A percentile compares a stretch with the other conserved stretches of the same genome.
phyloP scores from a whole-genome alignment of 176 grass and related monocot genomes.

The Bothriochloa decipiens region DNA sequence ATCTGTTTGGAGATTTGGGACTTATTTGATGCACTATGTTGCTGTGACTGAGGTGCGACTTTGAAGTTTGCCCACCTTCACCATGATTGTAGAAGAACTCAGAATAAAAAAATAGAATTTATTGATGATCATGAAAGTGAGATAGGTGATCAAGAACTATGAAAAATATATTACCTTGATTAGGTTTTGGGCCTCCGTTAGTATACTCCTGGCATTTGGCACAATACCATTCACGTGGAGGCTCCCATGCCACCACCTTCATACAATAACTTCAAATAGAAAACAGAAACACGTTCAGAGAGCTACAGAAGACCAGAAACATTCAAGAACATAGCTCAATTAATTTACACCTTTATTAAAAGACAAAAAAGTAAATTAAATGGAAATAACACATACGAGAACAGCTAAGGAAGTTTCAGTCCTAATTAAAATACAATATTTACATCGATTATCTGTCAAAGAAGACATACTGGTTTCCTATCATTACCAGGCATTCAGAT shows the following conservation, averaged over 20 bases:
- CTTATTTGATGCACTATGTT: conserved; percentile 20
- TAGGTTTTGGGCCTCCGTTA: conserved; percentile 20
- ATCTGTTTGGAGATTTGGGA: conserved; percentile 21
- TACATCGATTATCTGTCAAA: background rate
- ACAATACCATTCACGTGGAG: conserved; percentile 39
- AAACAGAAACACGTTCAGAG: conserved; percentile 24
- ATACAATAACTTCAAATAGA: conserved; percentile 49
- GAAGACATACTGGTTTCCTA: conserved; percentile 11
- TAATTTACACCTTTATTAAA: background rate
- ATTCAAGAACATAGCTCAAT: background rate
- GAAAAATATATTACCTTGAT: conserved; percentile 5
- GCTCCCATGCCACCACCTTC: background rate
- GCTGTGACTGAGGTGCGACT: background rate
- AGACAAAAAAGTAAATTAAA: background rate
- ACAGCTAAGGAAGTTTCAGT: background rate
- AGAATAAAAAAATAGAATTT: background rate
- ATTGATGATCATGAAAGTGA: background rate
- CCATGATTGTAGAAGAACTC: background rate
- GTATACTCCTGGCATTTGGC: conserved; percentile 14
- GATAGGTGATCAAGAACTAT: background rate
- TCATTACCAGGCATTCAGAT: background rate
- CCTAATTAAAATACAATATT: background rate
- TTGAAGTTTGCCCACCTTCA: conserved; percentile 20
- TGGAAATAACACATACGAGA: background rate
- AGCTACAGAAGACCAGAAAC: background rate